A percentile compares a stretch with the other conserved stretches of the same genome.
phyloP scores from a whole-genome alignment of 1,284 basidiomycete species.

The Hypsizygus ulmarius region DNA sequence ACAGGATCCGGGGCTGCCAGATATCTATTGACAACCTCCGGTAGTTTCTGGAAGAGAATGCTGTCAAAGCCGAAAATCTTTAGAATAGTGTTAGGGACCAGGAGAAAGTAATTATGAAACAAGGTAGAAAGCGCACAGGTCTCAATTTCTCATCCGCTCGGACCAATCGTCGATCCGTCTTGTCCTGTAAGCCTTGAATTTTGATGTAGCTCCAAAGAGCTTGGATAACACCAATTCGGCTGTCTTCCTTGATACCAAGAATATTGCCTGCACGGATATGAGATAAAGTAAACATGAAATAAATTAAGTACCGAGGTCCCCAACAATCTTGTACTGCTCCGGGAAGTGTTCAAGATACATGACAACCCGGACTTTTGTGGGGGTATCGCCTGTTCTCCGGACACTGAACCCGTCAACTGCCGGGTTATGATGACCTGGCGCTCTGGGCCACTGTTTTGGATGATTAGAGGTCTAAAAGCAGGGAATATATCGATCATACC shows the following conservation, averaged over 20 bases:
- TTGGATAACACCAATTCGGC: constrained; percentile 78
- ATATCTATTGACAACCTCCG: constrained; percentile 83
- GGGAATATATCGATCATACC: constrained; percentile 37
- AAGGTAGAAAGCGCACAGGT: constrained; percentile 40
- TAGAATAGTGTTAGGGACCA: background rate
- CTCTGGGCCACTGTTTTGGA: constrained; percentile 64
- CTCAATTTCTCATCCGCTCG: constrained; percentile 73
- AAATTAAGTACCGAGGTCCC: constrained; percentile 60
- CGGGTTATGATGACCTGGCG: constrained; percentile 52
- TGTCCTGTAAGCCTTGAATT: constrained; percentile 83
- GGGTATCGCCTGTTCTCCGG: constrained; percentile 76
- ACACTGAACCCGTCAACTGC: constrained; percentile 88
- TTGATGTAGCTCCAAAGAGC: constrained; percentile 95
- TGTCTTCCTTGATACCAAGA: constrained; percentile 84
- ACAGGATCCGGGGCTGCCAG: constrained; percentile 82
- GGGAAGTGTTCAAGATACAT: constrained; percentile 86
- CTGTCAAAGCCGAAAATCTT: constrained; percentile 68
- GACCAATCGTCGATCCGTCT: constrained; percentile 80
- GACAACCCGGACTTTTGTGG: constrained; percentile 76
- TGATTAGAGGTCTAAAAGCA: constrained; percentile 4
- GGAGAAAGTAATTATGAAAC: background rate
- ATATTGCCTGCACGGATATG: constrained; percentile 44
- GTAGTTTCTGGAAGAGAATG: constrained; percentile 80
- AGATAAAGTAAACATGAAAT: background rate
- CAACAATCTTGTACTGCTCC: constrained; percentile 80